A percentile compares a stretch with the other conserved stretches of the same genome.
These are phyloP conservation scores for Onygena corvina DNA, from an alignment of 2,329 filamentous ascomycete genomes.

Conservation along the genomic window DNA sequence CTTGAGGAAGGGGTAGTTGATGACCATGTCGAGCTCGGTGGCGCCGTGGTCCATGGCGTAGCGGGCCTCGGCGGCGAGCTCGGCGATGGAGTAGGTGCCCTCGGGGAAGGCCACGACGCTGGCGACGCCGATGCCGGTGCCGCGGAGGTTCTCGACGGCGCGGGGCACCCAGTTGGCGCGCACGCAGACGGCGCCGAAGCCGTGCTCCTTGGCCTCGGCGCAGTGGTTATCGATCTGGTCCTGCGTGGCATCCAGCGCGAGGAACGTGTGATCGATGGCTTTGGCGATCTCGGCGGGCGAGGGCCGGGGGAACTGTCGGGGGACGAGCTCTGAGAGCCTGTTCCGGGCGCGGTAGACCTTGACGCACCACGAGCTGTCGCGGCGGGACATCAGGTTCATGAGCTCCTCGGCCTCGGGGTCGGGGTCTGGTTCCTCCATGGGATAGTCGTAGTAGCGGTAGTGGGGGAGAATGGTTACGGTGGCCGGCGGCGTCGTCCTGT, in stretches of 20 bases:
- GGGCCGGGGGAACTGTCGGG: background rate
- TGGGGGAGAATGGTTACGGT: too few relatives aligned
- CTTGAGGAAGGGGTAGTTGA: constrained; percentile 42
- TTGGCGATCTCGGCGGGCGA: constrained; percentile 22
- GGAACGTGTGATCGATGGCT: constrained; percentile 35
- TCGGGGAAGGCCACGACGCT: constrained; percentile 51
- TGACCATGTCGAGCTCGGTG: constrained; percentile 47
- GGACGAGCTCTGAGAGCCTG: background rate
- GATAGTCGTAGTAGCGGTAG: too few relatives aligned
- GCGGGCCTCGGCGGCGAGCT: constrained; percentile 42
- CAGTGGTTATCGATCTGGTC: constrained; percentile 44
- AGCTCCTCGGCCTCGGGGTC: too few relatives aligned
- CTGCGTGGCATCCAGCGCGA: constrained; percentile 33
- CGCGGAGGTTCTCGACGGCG: constrained; percentile 38
- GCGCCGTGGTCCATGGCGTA: constrained; percentile 41
- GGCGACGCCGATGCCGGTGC: constrained; percentile 40
- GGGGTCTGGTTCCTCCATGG: too few relatives aligned
- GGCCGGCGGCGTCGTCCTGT: too few relatives aligned
- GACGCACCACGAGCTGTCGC: too few relatives aligned
- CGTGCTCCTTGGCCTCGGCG: constrained; percentile 39
- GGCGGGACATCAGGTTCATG: too few relatives aligned
- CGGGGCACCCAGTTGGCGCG: constrained; percentile 42
- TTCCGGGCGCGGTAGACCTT: background rate
- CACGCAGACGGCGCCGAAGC: constrained; percentile 44
- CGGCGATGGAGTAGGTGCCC: constrained; percentile 41